Evolutionary conservation across 2,329 filamentous ascomycete genomes (phyloP), one percentile per base, ranked within the genome.

Genomic region (Amauroascus verrucosus): DNA sequence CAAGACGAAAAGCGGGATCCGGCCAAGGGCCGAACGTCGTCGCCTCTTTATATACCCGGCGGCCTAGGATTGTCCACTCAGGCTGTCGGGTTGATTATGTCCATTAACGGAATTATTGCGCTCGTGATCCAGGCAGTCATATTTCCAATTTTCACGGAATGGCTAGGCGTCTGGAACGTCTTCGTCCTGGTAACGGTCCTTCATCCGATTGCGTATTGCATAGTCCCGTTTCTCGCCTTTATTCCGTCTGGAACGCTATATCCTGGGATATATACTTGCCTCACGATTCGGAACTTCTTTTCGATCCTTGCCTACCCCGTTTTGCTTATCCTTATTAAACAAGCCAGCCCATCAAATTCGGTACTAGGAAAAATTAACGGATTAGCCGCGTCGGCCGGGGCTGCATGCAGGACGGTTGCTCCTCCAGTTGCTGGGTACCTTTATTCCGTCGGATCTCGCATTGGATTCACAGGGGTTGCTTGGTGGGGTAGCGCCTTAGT

Each of bases 361-460:
- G 77, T 80, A 4, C 73, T 88, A 14, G 84, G 84, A 1, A 82
- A 79, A 60, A 84, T 88, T 65, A 88, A 88, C 58, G 84, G 84
- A 0, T 70, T 87, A 7, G 83, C 84, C 46, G 85, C 85, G 56
- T 84, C 81, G 2, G 83, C 80, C 1, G 84, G 83, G n/a, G 85
- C 84, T 18, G 78, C 81, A 3, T 83, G 82, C 55, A 76, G 84
- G n/a, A 86, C 82, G 0, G 64, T 87, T 37, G 82, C 83, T 1
- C 84, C 83, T 20, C 84, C 84, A 0, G 67, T 87, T 26, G 81
- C 82, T 1, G 84, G 84, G 1, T 75, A 82, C 30, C 72, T 88
- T 3, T 88, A 87, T 60, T 79, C 80, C 14, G 62, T 79, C 2
- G 82, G 82, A 3, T 77, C 75, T 30, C 68, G 76, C 22, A 69